Base-by-base conservation (phyloP, 495 filamentous ascomycete species). In the Pyronema domesticum region DNA sequence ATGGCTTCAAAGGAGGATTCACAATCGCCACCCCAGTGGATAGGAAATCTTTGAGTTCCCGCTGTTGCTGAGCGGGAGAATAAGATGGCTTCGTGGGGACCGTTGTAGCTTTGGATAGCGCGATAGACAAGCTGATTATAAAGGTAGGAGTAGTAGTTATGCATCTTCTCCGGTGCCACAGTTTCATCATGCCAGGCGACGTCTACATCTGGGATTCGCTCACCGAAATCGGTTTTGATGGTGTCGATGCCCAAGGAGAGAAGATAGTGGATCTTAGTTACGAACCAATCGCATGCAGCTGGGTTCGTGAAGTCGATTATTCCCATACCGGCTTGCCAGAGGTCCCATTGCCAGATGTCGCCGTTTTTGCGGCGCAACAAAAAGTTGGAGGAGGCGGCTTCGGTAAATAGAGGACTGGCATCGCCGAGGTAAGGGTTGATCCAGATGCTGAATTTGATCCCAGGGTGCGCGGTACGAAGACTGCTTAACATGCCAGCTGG, bases 291-390 rank as follows among this genome's bases (percentile, higher is more conserved):
- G 48, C 72, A 72, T 6, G 81, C 81, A 17, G 72, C 73, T 1
- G 80, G 82, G 63, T 85, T 85, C 4, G 81, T 85, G 67, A 85
- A 83, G 60, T 84, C 82, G 7, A 85, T 71, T 3, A 85, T 68
- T 3, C 80, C 80, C 81, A 86, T 86, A 36, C 81, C 81, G 15
- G 79, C 76, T 61, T 84, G 80, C 81, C 81, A 85, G 37, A 81
- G 67, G 59, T 84, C 81, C 78, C 80, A 83, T 66, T 85, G 80
- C 73, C 76, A 85, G 18, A 85, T 68, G 52, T 81, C 80, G 15
- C 79, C 80, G 55, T 86, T 80, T 52, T 70, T 76, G 15, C 79
- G 76, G 69, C 80, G 82, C 48, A 85, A 70, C 30, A 85, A 72
- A 58, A 83, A 86, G 0, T 81, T 80, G 48, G 80, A 79, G 53